Percentiles rank a stretch among this genome's conserved stretches.
Evolutionary conservation across 768 basidiomycete species (phyloP).

Genomic region (Termitomyces sp.): DNA sequence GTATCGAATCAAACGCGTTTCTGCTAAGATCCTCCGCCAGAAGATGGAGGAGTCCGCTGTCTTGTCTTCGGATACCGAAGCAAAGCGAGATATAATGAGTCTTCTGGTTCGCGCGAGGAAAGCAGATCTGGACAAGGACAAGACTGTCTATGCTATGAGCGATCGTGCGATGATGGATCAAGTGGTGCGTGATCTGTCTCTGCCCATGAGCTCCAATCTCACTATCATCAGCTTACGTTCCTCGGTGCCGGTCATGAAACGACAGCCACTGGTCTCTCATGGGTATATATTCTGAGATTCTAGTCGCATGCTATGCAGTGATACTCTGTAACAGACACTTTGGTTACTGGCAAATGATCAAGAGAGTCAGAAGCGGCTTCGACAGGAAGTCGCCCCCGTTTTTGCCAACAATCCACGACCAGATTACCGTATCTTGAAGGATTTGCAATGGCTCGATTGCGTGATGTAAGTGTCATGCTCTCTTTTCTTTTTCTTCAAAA

Average conservation of each 20-base stretch:
- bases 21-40: conserved; percentile 32
- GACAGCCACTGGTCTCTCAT: conserved; percentile 43
- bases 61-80: conserved; percentile 27
- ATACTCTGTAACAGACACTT: conserved; percentile 29
- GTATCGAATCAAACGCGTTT: conserved; percentile 37
- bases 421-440: conserved; percentile 35
- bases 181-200: conserved; percentile 29
- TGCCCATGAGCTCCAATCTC: not conserved
- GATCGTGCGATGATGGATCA: conserved; percentile 48
- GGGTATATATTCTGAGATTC: conserved; percentile 26
- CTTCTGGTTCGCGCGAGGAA: conserved; percentile 42
- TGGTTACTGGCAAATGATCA: conserved; percentile 51
- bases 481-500: not conserved
- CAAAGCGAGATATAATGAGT: conserved; percentile 49
- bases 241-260: conserved; percentile 43
- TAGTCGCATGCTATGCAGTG: not conserved
- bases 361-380: conserved; percentile 42
- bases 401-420: conserved; percentile 28
- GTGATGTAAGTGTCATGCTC: conserved; percentile 26
- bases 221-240: conserved; percentile 34
- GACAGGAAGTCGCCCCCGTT: conserved; percentile 44
- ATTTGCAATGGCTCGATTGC: conserved; percentile 33
- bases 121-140: conserved; percentile 29
- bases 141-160: conserved; percentile 36
- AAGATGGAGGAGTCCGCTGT: conserved; percentile 33